Evolutionary conservation across 202 grass and related monocot genomes (phyloP).

Genomic region (Setaria viridis): DNA sequence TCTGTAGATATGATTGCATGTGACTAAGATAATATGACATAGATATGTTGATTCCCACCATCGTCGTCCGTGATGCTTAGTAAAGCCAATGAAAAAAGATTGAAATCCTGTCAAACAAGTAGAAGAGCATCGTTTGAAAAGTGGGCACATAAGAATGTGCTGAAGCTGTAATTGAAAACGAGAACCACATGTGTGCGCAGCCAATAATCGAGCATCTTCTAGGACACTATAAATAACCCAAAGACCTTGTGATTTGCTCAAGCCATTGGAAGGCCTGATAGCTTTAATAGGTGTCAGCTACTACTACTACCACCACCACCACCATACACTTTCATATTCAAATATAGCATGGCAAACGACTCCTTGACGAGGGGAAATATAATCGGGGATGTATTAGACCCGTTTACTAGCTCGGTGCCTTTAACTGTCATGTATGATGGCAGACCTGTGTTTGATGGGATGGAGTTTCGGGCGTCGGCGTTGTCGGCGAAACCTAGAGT

Average conservation of each 20-base stretch:
- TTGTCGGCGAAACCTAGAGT: slow-evolving; percentile 62
- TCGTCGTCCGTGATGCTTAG: slow-evolving; percentile 1
- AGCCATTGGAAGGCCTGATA: slow-evolving; percentile 48
- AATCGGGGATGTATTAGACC: slow-evolving; percentile 82
- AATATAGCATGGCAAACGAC: slow-evolving; percentile 62
- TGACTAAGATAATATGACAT: not conserved
- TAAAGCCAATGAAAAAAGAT: slow-evolving; percentile 6
- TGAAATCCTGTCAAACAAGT: slow-evolving; percentile 46
- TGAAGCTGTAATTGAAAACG: slow-evolving; percentile 22
- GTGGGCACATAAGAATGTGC: slow-evolving; percentile 20
- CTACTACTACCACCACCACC: not conserved
- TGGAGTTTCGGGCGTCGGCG: slow-evolving; percentile 66
- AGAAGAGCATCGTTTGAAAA: slow-evolving; percentile 44
- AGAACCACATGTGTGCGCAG: slow-evolving; percentile 38
- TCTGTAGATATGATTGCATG: slow-evolving; percentile 1
- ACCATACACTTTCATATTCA: slow-evolving; percentile 9
- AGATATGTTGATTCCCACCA: slow-evolving; percentile 36
- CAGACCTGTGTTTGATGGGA: slow-evolving; percentile 67
- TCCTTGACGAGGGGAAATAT: slow-evolving; percentile 57
- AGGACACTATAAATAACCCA: slow-evolving; percentile 49
- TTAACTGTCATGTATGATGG: slow-evolving; percentile 74
- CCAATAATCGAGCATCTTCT: slow-evolving; percentile 2
- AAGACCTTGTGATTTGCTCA: slow-evolving; percentile 33
- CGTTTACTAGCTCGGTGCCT: slow-evolving; percentile 50
- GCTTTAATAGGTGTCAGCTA: slow-evolving; percentile 33